Evolutionary conservation across 2,329 filamentous ascomycete species (phyloP).

Genomic region (Cercospora brassicicola): DNA sequence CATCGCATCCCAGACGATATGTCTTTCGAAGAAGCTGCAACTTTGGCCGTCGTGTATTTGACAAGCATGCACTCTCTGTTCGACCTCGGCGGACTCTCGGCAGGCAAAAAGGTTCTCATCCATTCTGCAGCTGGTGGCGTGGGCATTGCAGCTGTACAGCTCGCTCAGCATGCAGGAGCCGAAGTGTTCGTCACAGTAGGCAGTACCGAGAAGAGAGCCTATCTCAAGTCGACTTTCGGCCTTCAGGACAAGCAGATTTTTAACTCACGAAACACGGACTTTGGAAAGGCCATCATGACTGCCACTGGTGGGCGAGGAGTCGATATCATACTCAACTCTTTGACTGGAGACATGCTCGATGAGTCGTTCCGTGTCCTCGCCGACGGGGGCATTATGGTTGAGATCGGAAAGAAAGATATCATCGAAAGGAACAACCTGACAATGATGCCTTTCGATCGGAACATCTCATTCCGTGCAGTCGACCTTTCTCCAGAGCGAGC

Average conservation of each 20-base stretch:
- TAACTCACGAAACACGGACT: conserved; percentile 31
- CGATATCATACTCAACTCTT: conserved; percentile 38
- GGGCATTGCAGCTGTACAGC: conserved; percentile 35
- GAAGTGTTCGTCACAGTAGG: conserved; percentile 36
- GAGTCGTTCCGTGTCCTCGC: conserved; percentile 34
- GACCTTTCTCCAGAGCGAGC: conserved; percentile 24
- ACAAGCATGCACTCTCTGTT: conserved; percentile 17
- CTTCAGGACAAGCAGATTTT: conserved; percentile 37
- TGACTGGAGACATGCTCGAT: conserved; percentile 33
- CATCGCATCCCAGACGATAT: conserved; percentile 24
- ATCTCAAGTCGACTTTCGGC: conserved; percentile 27
- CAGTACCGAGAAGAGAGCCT: conserved; percentile 26
- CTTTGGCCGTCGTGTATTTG: conserved; percentile 18
- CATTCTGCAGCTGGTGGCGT: conserved; percentile 36
- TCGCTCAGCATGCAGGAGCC: conserved; percentile 30
- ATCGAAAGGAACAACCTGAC: conserved; percentile 18
- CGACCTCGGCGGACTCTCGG: conserved; percentile 16
- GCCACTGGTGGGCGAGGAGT: conserved; percentile 35
- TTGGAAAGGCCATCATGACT: conserved; percentile 29
- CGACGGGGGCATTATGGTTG: conserved; percentile 34
- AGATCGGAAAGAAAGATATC: conserved; percentile 31
- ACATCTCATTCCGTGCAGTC: conserved; percentile 18
- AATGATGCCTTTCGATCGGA: conserved; percentile 22
- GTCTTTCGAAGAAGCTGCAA: conserved; percentile 24
- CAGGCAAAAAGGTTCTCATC: conserved; percentile 34